Evolutionary conservation across 2,329 filamentous ascomycete species (phyloP).

Genomic region (Beauveria sp.): DNA sequence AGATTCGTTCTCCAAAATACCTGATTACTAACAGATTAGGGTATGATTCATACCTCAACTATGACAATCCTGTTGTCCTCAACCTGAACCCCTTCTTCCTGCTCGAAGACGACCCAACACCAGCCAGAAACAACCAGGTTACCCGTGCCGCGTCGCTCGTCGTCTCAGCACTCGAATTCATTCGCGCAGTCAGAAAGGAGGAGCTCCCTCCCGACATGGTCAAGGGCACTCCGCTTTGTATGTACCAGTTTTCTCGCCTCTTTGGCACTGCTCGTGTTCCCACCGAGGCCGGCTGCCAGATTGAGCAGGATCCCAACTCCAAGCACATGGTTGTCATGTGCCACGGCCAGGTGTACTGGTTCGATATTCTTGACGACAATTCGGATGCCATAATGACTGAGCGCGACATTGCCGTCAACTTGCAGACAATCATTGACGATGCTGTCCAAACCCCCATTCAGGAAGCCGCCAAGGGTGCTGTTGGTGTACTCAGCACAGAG

Average conservation of each 20-base stretch:
- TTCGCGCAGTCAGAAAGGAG: constrained; percentile 84
- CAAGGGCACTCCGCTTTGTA: constrained; percentile 79
- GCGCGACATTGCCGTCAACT: constrained; percentile 82
- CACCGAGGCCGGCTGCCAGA: constrained; percentile 89
- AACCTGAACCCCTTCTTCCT: constrained; percentile 98
- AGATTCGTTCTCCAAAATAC: neutral
- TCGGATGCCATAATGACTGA: constrained; percentile 96
- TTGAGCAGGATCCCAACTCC: constrained; percentile 87
- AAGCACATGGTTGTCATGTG: constrained; percentile 92
- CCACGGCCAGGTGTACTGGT: constrained; percentile 97
- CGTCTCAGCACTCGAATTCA: constrained; percentile 83
- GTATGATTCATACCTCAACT: constrained; percentile 99
- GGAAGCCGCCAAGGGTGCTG: constrained; percentile 87
- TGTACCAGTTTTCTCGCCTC: constrained; percentile 95
- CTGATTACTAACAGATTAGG: constrained; percentile 42
- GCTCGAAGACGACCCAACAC: constrained; percentile 93
- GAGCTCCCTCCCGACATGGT: constrained; percentile 85
- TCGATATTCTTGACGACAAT: constrained; percentile 92
- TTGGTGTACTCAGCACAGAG: constrained; percentile 91
- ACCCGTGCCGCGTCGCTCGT: constrained; percentile 89
- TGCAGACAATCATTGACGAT: constrained; percentile 88
- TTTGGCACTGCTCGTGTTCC: constrained; percentile 94
- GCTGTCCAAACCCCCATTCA: constrained; percentile 84
- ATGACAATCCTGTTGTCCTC: constrained; percentile 92
- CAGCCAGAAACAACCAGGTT: constrained; percentile 92